Evolutionary conservation across 164 flowering plant species (phyloP).

Genomic region (Brasenia schreberi): DNA sequence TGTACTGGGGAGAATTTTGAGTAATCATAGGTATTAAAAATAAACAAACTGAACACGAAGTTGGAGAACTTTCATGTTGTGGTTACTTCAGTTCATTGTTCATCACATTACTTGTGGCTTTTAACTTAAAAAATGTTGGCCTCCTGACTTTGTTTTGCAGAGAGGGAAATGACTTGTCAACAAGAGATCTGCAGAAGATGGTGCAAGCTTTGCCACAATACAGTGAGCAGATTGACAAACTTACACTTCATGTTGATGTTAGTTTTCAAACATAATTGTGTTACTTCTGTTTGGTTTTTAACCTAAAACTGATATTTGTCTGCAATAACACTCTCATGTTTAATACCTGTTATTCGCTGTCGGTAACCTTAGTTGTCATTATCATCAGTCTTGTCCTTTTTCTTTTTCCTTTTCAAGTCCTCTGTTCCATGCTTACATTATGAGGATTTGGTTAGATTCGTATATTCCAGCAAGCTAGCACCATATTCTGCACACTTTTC

Average conservation of each 20-base stretch:
- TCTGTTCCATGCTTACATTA: too few species aligned
- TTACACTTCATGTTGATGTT: conserved; percentile 97
- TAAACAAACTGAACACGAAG: too few species aligned
- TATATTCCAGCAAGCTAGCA: background rate
- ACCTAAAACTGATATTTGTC: background rate
- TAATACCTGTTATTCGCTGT: background rate
- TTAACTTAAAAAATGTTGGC: background rate
- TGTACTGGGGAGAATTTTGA: too few species aligned
- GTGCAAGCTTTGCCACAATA: conserved; percentile 99
- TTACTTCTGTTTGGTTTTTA: background rate
- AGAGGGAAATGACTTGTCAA: conserved; percentile 79
- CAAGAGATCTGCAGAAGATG: conserved; percentile 94
- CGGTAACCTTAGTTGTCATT: background rate
- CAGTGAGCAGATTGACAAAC: conserved; percentile 92
- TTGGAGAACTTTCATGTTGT: too few species aligned
- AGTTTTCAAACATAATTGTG: conserved; percentile 13
- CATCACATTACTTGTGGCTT: background rate
- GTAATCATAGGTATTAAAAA: too few species aligned
- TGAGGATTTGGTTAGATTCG: too few species aligned
- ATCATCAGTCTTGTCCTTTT: background rate
- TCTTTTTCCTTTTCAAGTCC: too few species aligned
- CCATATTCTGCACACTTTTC: background rate
- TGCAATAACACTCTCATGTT: too few species aligned
- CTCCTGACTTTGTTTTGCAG: conserved; percentile 19
- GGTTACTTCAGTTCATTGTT: background rate